Evolutionary conservation across 1,139 yeast species (phyloP).

Genomic region (Geotrichum citri-aurantii): DNA sequence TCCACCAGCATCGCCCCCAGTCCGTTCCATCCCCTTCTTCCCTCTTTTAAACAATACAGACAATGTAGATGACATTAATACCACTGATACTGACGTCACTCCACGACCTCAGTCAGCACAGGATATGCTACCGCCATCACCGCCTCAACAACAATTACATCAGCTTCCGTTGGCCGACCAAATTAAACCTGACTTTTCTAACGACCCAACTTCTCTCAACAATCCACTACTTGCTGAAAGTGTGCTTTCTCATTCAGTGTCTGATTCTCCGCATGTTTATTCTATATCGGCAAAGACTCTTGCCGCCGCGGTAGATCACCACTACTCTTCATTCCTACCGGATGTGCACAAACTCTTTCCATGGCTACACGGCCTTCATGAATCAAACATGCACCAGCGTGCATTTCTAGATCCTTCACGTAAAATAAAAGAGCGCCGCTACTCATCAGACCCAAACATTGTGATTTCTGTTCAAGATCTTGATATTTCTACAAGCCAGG

Average conservation of each 20-base stretch:
- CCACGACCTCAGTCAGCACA: slow-evolving; percentile 1
- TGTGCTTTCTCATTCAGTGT: background rate
- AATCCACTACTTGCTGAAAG: slow-evolving; percentile 12
- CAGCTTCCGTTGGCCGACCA: slow-evolving; percentile 1
- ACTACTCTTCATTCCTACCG: slow-evolving; percentile 50
- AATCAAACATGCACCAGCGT: slow-evolving; percentile 33
- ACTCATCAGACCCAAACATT: slow-evolving; percentile 6
- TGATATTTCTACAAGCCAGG: slow-evolving; percentile 16
- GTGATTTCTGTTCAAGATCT: slow-evolving; percentile 7
- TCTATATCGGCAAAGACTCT: slow-evolving; percentile 29
- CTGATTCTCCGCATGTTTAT: slow-evolving; percentile 22
- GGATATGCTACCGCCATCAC: slow-evolving; percentile 8
- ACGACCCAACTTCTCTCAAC: background rate
- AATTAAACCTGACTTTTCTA: background rate
- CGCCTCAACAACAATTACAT: slow-evolving; percentile 3
- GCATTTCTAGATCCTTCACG: slow-evolving; percentile 30
- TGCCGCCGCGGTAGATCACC: slow-evolving; percentile 30
- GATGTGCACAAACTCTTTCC: slow-evolving; percentile 71
- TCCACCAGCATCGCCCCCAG: slow-evolving; percentile 21
- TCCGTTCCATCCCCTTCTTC: background rate
- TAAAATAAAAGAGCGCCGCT: slow-evolving; percentile 8
- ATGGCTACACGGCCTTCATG: slow-evolving; percentile 71
- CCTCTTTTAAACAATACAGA: slow-evolving; percentile 8
- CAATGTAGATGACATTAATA: background rate
- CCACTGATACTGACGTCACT: background rate